Conservation (phyloP, 306 rosid species). For the Cicer bijugum region DNA sequence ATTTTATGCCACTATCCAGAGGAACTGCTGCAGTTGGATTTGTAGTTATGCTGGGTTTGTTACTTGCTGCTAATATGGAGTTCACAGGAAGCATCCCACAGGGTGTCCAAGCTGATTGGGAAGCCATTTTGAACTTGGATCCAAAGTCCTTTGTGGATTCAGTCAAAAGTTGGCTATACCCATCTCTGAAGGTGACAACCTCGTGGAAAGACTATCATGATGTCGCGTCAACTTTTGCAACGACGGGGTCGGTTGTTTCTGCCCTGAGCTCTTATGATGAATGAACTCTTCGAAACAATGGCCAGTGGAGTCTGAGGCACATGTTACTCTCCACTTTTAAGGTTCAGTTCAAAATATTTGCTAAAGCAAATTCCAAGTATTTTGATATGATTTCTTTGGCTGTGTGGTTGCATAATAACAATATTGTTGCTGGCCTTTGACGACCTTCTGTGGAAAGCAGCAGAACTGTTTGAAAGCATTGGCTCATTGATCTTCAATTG, state of each 20-base stretch:
- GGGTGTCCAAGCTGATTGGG: constrained; percentile 95
- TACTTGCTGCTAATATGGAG: constrained; percentile 96
- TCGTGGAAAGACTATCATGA: constrained; percentile 95
- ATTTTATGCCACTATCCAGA: constrained; percentile 96
- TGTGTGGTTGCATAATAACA: constrained; percentile 25
- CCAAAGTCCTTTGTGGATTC: constrained; percentile 74
- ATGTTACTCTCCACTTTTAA: neutral
- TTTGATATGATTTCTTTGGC: constrained; percentile 39
- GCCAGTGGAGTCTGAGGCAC: constrained; percentile 46
- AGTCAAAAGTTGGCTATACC: constrained; percentile 83
- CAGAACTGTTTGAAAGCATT: constrained; percentile 38
- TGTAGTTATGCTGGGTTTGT: constrained; percentile 78
- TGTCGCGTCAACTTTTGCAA: constrained; percentile 66
- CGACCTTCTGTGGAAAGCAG: constrained; percentile 25
- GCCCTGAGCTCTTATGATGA: constrained; percentile 78
- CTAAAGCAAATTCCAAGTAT: constrained; percentile 15
- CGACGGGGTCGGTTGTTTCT: constrained; percentile 88
- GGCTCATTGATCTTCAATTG: constrained; percentile 19
- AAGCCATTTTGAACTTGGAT: constrained; percentile 76
- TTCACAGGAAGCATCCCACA: constrained; percentile 84
- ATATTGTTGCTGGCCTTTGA: constrained; percentile 38
- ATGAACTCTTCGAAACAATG: constrained; percentile 47
- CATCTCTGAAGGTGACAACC: constrained; percentile 78
- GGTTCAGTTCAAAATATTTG: neutral
- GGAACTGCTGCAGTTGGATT: constrained; percentile 92